Percentiles rank a stretch among this genome's conserved stretches.
These are phyloP conservation scores for Jackrogersella multiformis DNA, from an alignment of 495 filamentous ascomycete species.

Conservation along the genomic window DNA sequence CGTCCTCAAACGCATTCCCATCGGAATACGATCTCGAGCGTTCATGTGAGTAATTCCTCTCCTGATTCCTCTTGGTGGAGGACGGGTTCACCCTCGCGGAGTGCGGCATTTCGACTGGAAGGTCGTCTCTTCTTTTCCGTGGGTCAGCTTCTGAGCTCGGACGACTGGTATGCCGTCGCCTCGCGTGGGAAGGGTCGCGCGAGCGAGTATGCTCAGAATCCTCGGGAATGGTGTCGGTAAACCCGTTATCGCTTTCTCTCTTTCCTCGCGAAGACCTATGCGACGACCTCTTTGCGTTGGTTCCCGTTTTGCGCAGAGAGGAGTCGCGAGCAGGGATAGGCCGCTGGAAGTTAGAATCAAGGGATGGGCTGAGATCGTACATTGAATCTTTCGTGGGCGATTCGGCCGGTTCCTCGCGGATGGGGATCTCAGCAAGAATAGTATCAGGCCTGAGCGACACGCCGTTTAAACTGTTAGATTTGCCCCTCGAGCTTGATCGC, in stretches of 20 bases:
- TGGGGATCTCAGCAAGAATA: conserved; percentile 61
- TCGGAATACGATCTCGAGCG: conserved; percentile 43
- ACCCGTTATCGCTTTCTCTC: conserved; percentile 50
- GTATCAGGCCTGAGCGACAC: conserved; percentile 53
- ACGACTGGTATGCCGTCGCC: conserved; percentile 40
- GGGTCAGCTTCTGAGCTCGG: conserved; percentile 29
- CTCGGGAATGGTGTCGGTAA: conserved; percentile 48
- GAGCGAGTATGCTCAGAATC: conserved; percentile 30
- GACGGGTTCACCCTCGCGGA: conserved; percentile 21
- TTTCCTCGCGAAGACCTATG: conserved; percentile 49
- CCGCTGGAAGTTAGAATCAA: conserved; percentile 45
- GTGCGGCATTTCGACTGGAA: conserved; percentile 37
- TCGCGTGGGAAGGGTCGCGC: conserved; percentile 48
- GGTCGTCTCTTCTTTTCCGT: conserved; percentile 35
- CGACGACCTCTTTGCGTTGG: conserved; percentile 53
- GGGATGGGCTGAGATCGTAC: conserved; percentile 25
- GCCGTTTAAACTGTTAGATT: conserved; percentile 47
- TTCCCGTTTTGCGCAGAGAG: conserved; percentile 67
- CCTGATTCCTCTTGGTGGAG: conserved; percentile 25
- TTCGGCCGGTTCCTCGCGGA: conserved; percentile 60
- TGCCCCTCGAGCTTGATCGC: conserved; percentile 51
- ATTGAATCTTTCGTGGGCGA: conserved; percentile 39
- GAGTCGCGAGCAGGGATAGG: conserved; percentile 74
- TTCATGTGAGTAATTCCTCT: conserved; percentile 37
- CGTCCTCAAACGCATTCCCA: conserved; percentile 61